phyloP scores from a whole-genome alignment of 192 early-diverging fungal species.

The Allomyces arbusculus region DNA sequence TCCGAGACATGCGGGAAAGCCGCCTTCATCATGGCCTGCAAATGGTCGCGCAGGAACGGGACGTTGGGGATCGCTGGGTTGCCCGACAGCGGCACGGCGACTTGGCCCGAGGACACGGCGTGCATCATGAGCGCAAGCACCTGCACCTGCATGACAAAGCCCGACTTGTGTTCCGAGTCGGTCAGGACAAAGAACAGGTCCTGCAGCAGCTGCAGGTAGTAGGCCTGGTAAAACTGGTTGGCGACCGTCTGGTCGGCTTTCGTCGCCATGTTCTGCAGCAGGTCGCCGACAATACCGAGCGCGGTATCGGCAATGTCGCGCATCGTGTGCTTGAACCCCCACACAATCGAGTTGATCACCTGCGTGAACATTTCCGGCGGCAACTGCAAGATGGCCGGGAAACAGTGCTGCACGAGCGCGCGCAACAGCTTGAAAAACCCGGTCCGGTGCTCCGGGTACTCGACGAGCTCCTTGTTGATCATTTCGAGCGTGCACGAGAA shows the following conservation, averaged over 20 bases:
- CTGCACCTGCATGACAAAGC: conserved; percentile 79
- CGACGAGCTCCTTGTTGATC: conserved; percentile 98
- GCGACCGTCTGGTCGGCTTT: conserved; percentile 48
- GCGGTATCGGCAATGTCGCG: conserved; percentile 88
- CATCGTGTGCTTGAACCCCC: conserved; percentile 98
- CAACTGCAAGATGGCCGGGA: conserved; percentile 71
- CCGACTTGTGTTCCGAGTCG: conserved; percentile 91
- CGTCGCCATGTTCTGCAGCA: conserved; percentile 64
- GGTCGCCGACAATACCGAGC: conserved; percentile 62
- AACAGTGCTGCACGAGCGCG: conserved; percentile 79
- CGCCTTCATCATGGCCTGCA: conserved; percentile 40
- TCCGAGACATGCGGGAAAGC: conserved; percentile 83
- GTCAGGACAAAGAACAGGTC: conserved; percentile 95
- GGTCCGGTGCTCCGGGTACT: conserved; percentile 90
- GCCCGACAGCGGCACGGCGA: conserved; percentile 64
- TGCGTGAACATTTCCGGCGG: conserved; percentile 73
- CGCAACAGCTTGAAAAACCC: conserved; percentile 85
- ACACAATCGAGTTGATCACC: conserved; percentile 85
- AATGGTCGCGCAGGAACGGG: conserved; percentile 62
- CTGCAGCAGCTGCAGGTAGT: conserved; percentile 76
- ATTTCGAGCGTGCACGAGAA: conserved; percentile 95
- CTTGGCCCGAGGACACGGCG: conserved; percentile 56
- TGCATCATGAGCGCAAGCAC: conserved; percentile 80
- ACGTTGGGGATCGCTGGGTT: conserved; percentile 45
- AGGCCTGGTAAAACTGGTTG: conserved; percentile 76